These are phyloP conservation scores for Scleroderma bovista DNA, from an alignment of 768 basidiomycete species.

Conservation along the genomic window DNA sequence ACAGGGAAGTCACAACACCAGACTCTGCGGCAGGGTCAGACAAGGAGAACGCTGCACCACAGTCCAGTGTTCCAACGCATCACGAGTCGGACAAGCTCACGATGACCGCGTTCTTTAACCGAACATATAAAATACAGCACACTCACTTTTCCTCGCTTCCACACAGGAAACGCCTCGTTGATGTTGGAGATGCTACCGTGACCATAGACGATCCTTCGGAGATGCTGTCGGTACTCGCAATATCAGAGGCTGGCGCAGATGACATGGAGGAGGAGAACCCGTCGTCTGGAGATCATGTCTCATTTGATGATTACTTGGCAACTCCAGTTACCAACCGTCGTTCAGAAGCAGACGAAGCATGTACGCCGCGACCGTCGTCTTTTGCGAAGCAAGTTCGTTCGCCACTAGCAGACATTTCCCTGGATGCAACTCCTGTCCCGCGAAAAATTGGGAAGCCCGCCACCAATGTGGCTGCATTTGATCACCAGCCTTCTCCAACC, in stretches of 20 bases:
- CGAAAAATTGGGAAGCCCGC: constrained; percentile 3
- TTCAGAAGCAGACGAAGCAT: neutral
- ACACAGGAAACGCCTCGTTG: constrained; percentile 24
- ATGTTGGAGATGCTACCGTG: constrained; percentile 20
- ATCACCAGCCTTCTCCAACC: neutral
- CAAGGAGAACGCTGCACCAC: constrained; percentile 13
- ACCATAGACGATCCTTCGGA: constrained; percentile 9
- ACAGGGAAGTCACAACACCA: constrained; percentile 21
- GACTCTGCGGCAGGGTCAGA: constrained; percentile 16
- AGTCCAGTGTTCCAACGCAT: neutral
- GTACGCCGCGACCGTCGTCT: constrained; percentile 1
- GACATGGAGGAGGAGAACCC: neutral
- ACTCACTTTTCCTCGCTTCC: constrained; percentile 13
- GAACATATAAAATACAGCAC: constrained; percentile 13
- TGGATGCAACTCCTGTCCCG: constrained; percentile 12
- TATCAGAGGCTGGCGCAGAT: constrained; percentile 2
- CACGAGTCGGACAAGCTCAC: constrained; percentile 30
- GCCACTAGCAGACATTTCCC: constrained; percentile 9
- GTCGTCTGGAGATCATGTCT: neutral
- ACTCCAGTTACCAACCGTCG: neutral
- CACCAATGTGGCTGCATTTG: neutral
- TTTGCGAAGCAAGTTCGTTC: constrained; percentile 1
- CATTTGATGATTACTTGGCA: neutral
- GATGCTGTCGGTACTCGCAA: constrained; percentile 5
- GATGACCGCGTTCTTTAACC: constrained; percentile 30